phyloP scores from a whole-genome alignment of 805 yeast species.

The Hanseniaspora lindneri region DNA sequence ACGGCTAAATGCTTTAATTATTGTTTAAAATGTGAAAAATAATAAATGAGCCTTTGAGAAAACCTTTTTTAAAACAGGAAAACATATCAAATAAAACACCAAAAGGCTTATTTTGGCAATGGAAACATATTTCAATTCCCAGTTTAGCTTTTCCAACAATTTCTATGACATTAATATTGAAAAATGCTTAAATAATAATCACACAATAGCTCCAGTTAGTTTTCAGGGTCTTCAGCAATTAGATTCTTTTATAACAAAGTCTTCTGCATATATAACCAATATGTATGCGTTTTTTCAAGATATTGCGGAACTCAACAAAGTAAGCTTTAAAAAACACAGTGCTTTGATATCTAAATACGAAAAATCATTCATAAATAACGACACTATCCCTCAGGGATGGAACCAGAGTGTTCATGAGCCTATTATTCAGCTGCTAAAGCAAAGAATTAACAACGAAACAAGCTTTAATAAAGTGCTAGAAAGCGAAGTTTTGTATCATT shows the following conservation, averaged over 20 bases:
- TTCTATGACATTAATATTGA: constrained; percentile 6
- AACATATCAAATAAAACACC: too few species aligned
- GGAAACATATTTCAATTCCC: neutral
- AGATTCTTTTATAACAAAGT: constrained; percentile 3
- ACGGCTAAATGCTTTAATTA: too few species aligned
- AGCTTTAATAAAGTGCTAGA: constrained; percentile 13
- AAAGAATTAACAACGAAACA: neutral
- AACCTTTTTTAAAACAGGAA: too few species aligned
- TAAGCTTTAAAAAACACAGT: constrained; percentile 27
- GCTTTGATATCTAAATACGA: constrained; percentile 25
- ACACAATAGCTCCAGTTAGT: neutral
- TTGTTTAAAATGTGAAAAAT: too few species aligned
- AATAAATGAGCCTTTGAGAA: too few species aligned
- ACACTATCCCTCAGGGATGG: constrained; percentile 27
- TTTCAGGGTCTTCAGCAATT: constrained; percentile 6
- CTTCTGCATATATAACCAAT: constrained; percentile 5
- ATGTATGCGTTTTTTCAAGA: constrained; percentile 11
- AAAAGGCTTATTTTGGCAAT: too few species aligned
- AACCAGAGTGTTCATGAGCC: constrained; percentile 16
- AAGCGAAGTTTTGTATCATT: constrained; percentile 24
- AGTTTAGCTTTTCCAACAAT: constrained; percentile 4
- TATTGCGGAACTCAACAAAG: constrained; percentile 22
- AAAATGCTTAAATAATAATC: neutral
- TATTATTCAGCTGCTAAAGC: constrained; percentile 17
- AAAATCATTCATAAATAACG: constrained; percentile 18